Percentiles rank a stretch among this genome's conserved stretches.
phyloP scores from a whole-genome alignment of 2,329 filamentous ascomycete species.

The Pyrenophora tritici-repentis region DNA sequence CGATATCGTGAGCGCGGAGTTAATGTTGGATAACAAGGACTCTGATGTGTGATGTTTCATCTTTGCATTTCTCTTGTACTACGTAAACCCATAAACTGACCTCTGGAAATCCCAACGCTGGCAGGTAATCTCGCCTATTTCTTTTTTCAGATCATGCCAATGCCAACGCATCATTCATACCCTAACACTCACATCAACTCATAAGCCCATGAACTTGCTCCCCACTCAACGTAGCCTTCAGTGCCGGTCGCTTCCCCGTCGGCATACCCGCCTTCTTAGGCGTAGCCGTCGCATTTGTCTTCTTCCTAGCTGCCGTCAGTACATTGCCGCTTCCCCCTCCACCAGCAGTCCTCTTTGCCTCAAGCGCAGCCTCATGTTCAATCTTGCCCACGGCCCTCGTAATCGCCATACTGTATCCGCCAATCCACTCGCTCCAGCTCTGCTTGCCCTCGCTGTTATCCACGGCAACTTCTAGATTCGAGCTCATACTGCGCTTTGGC shows the following conservation, averaged over 20 bases:
- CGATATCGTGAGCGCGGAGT: too few species aligned
- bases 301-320: slow-evolving; percentile 1
- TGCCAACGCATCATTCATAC: too few species aligned
- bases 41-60: too few species aligned
- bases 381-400: slow-evolving; percentile 44
- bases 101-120: too few species aligned
- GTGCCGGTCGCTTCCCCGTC: slow-evolving; percentile 20
- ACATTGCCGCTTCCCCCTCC: background rate
- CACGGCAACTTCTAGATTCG: slow-evolving; percentile 22
- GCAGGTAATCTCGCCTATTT: too few species aligned
- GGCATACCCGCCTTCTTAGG: slow-evolving; percentile 5
- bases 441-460: slow-evolving; percentile 27
- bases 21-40: too few species aligned
- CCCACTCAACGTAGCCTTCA: slow-evolving; percentile 29
- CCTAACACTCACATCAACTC: slow-evolving; percentile 12
- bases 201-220: slow-evolving; percentile 36
- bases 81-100: too few species aligned
- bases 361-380: slow-evolving; percentile 44
- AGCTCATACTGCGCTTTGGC: slow-evolving; percentile 11
- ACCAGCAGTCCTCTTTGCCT: slow-evolving; percentile 25
- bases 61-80: too few species aligned
- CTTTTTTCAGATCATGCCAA: too few species aligned
- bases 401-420: slow-evolving; percentile 46
- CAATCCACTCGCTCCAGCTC: slow-evolving; percentile 47
- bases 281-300: slow-evolving; percentile 4